These are phyloP conservation scores for Coix lacrymajobi DNA, from an alignment of 176 grass and related monocot species.

Conservation along the genomic window DNA sequence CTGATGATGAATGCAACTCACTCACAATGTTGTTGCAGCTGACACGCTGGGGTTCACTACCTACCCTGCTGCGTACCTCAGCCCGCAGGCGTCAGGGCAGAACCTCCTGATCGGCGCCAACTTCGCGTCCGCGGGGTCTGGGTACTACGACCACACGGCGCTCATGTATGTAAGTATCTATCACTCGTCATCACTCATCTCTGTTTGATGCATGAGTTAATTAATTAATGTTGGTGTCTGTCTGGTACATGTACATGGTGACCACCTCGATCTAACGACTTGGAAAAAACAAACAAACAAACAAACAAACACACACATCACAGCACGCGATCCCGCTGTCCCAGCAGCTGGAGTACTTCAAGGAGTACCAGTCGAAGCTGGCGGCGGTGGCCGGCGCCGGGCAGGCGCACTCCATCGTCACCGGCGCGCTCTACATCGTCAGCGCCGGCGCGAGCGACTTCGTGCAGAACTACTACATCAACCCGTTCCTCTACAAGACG, in stretches of 20 bases:
- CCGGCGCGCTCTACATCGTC: slow-evolving; percentile 62
- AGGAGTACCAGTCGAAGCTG: slow-evolving; percentile 76
- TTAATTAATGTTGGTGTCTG: too few relatives aligned
- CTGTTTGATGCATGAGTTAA: too few relatives aligned
- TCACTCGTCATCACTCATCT: background rate
- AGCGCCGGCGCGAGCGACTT: slow-evolving; percentile 75
- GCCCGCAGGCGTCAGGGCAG: slow-evolving; percentile 76
- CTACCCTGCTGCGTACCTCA: slow-evolving; percentile 73
- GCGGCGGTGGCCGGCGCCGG: slow-evolving; percentile 40
- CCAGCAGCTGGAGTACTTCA: slow-evolving; percentile 75
- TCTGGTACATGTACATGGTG: too few relatives aligned
- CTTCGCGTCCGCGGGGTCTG: slow-evolving; percentile 92
- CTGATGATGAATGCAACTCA: background rate
- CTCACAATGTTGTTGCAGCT: slow-evolving; percentile 42
- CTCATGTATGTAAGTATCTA: slow-evolving; percentile 73
- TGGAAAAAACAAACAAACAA: too few relatives aligned
- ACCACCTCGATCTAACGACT: too few relatives aligned
- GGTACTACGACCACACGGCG: slow-evolving; percentile 78
- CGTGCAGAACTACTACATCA: slow-evolving; percentile 97
- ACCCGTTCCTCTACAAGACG: slow-evolving; percentile 68
- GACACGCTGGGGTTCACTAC: slow-evolving; percentile 69
- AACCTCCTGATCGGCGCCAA: slow-evolving; percentile 90
- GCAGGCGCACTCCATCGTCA: slow-evolving; percentile 51
- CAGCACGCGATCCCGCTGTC: slow-evolving; percentile 84
- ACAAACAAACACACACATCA: too few relatives aligned